phyloP scores from a whole-genome alignment of 2,329 filamentous ascomycete species.

The Epichloe hybrida region DNA sequence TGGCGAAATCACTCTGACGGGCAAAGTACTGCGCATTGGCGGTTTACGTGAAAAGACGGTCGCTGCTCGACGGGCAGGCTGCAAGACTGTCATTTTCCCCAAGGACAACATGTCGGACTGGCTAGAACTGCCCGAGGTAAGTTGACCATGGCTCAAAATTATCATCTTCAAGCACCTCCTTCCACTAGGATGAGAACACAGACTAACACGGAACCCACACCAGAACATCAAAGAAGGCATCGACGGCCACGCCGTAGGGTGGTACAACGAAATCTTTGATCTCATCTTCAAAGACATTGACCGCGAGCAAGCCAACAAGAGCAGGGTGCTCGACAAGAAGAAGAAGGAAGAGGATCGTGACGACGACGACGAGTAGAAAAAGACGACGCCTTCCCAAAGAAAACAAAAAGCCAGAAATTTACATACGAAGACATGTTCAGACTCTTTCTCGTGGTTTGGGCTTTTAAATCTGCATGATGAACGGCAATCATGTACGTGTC shows the following conservation, averaged over 20 bases:
- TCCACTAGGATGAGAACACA: too few relatives aligned
- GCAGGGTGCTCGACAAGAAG: constrained; percentile 47
- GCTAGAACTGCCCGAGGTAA: constrained; percentile 89
- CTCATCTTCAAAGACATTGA: constrained; percentile 79
- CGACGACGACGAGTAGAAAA: constrained; percentile 21
- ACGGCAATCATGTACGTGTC: not conserved
- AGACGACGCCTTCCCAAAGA: not conserved
- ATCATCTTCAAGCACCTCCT: too few relatives aligned
- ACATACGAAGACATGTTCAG: not conserved
- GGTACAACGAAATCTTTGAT: constrained; percentile 90
- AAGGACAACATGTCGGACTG: constrained; percentile 93
- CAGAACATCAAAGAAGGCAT: constrained; percentile 98
- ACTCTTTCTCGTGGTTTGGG: not conserved
- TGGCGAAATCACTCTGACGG: constrained; percentile 89
- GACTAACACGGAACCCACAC: constrained; percentile 1
- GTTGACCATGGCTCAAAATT: constrained; percentile 21
- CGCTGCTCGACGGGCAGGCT: constrained; percentile 80
- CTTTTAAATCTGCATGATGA: constrained; percentile 1
- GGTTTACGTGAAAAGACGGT: constrained; percentile 95
- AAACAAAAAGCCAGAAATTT: not conserved
- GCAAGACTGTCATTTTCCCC: constrained; percentile 88
- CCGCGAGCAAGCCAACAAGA: constrained; percentile 56
- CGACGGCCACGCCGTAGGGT: constrained; percentile 77
- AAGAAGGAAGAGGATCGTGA: constrained; percentile 28
- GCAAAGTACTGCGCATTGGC: constrained; percentile 90